phyloP scores from a whole-genome alignment of 306 rosid genomes.

The Prunus campanulata region DNA sequence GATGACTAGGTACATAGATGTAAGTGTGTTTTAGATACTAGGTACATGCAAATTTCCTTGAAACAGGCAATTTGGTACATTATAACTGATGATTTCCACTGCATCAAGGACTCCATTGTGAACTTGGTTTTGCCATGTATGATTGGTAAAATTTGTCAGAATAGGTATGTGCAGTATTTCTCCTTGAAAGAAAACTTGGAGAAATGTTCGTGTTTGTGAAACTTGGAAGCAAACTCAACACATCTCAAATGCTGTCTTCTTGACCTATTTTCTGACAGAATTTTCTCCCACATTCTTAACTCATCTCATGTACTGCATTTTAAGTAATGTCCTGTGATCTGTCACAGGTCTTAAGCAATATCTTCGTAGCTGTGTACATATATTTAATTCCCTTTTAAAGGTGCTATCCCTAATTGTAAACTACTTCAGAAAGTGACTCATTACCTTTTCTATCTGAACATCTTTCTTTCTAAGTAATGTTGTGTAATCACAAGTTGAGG shows the following conservation, averaged over 20 bases:
- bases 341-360: background rate
- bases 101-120: background rate
- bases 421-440: background rate
- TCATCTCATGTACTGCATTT: background rate
- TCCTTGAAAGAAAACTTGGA: background rate
- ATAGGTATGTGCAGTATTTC: background rate
- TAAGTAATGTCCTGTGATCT: background rate
- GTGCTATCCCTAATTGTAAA: background rate
- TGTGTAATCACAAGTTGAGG: slow-evolving; percentile 61
- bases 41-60: background rate
- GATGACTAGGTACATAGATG: too few relatives aligned
- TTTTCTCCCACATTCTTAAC: background rate
- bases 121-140: background rate
- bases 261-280: background rate
- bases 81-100: background rate
- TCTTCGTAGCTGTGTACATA: background rate
- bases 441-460: slow-evolving; percentile 92
- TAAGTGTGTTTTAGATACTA: background rate
- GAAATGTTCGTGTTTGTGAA: background rate
- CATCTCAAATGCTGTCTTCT: background rate
- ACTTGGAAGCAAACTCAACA: background rate
- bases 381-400: background rate
- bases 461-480: slow-evolving; percentile 85
- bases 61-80: background rate
- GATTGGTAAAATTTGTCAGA: background rate